Evolutionary conservation across 768 basidiomycete genomes (phyloP), one percentile per base, ranked within the genome.

Genomic region (Thelephora aurantiotincta): DNA sequence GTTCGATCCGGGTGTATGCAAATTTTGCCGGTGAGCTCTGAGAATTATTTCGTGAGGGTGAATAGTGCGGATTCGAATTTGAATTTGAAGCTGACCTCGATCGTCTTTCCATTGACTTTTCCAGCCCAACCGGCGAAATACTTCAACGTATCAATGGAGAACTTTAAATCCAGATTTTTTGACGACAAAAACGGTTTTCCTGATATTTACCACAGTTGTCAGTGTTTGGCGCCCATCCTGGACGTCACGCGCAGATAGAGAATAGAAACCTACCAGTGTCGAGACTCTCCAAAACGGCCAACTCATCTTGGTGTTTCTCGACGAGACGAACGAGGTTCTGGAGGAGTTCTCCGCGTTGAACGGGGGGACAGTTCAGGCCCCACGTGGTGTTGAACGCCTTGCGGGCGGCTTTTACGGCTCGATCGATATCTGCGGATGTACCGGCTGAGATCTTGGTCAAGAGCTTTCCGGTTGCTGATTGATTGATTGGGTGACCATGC

Each of bases 101-200:
- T 58, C 1, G 57, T 55, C 46, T 57, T 68, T 5, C 72, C 74
- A 11, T 59, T 56, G 43, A 70, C 60, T 62, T 79, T 80, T 63
- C 78, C 78, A 14, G 76, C 75, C 68, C 74, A 74, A 1, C 78
- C 79, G 41, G 68, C 77, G 51, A 75, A 81, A 58, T 80, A 80
- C 35, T 52, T 44, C 0, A 55, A 5, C 5, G 16, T 49, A 2
- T 18, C 35, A 36, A 55, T 46, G 2, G 50, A 11, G 33, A 50
- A 49, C 3, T 46, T 44, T 7, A 64, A 36, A 45, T 67, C 65
- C 2, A 50, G 47, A 1, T 45, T 48, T 18, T 54, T 51, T 1
- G 66, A 59, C 48, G 49, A 49, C 6, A 35, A 44, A 46, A 55
- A 52, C 44, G 35, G 57, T 58, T 56, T 67, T 71, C 75, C 75